These are phyloP conservation scores for Penicillium brevicompactum DNA, from an alignment of 2,329 filamentous ascomycete genomes.

Conservation along the genomic window DNA sequence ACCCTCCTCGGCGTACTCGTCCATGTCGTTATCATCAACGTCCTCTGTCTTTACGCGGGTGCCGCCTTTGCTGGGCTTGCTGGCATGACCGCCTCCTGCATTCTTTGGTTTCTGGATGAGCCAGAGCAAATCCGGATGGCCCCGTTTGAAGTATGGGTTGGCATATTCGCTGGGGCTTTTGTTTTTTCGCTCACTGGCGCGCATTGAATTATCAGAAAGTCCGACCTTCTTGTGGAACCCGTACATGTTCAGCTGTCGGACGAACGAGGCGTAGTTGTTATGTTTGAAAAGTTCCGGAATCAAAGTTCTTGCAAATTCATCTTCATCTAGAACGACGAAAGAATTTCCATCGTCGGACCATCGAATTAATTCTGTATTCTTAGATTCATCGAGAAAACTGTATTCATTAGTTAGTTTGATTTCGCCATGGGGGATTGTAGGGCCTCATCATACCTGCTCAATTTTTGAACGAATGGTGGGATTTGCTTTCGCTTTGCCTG, in stretches of 20 bases:
- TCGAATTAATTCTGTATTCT: constrained; percentile 91
- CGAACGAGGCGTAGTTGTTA: constrained; percentile 78
- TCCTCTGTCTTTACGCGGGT: constrained; percentile 56
- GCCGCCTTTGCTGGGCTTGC: constrained; percentile 53
- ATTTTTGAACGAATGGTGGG: constrained; percentile 94
- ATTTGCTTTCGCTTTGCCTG: constrained; percentile 93
- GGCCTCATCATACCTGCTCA: constrained; percentile 75
- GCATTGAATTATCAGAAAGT: constrained; percentile 95
- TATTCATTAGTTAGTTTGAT: constrained; percentile 11
- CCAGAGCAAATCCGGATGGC: constrained; percentile 90
- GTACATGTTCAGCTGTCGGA: constrained; percentile 70
- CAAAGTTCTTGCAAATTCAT: constrained; percentile 75
- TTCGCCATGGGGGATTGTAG: background rate
- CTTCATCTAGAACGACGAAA: constrained; percentile 94
- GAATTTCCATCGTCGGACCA: constrained; percentile 97
- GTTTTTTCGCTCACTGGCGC: constrained; percentile 92
- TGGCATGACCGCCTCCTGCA: constrained; percentile 52
- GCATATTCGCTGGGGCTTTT: constrained; percentile 98
- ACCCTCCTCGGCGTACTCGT: constrained; percentile 52
- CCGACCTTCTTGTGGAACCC: constrained; percentile 73
- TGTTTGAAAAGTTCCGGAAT: constrained; percentile 79
- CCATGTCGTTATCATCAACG: constrained; percentile 66
- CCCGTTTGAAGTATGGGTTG: constrained; percentile 93
- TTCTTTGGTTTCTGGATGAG: constrained; percentile 94
- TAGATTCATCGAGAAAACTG: constrained; percentile 90